Evolutionary conservation across 768 basidiomycete species (phyloP).

Genomic region (Macrolepiota dolichaula): DNA sequence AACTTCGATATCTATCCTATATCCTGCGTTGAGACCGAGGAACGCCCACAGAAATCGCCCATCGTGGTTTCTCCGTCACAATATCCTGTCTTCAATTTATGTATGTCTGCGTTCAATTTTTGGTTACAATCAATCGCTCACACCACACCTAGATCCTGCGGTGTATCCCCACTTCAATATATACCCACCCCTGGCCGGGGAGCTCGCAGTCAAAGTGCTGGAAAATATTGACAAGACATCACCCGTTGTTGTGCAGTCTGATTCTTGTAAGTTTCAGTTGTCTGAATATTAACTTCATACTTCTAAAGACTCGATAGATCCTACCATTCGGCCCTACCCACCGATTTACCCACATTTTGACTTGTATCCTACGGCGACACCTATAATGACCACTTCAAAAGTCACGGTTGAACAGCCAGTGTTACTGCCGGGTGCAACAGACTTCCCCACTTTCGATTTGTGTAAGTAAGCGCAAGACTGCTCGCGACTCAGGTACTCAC

Average conservation of each 20-base stretch:
- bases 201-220: not conserved
- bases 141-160: slow-evolving; percentile 29
- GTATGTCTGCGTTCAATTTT: slow-evolving; percentile 16
- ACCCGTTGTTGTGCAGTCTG: not conserved
- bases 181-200: slow-evolving; percentile 13
- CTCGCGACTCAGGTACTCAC: not conserved
- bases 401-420: not conserved
- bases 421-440: not conserved
- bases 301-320: slow-evolving; percentile 15
- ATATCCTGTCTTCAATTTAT: slow-evolving; percentile 36
- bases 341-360: slow-evolving; percentile 22
- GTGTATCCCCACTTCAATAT: slow-evolving; percentile 23
- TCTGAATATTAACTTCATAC: not conserved
- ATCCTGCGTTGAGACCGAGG: not conserved
- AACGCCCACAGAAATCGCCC: slow-evolving; percentile 18
- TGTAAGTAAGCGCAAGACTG: slow-evolving; percentile 3
- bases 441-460: slow-evolving; percentile 12
- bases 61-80: not conserved
- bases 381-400: not conserved
- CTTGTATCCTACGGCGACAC: slow-evolving; percentile 18
- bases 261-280: not conserved
- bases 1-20: slow-evolving; percentile 19
- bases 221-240: not conserved
- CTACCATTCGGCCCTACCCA: slow-evolving; percentile 9
- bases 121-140: not conserved